A percentile compares a stretch with the other conserved stretches of the same genome.
Evolutionary conservation across 306 rosid genomes (phyloP).

Genomic region (Calophaca sinica): DNA sequence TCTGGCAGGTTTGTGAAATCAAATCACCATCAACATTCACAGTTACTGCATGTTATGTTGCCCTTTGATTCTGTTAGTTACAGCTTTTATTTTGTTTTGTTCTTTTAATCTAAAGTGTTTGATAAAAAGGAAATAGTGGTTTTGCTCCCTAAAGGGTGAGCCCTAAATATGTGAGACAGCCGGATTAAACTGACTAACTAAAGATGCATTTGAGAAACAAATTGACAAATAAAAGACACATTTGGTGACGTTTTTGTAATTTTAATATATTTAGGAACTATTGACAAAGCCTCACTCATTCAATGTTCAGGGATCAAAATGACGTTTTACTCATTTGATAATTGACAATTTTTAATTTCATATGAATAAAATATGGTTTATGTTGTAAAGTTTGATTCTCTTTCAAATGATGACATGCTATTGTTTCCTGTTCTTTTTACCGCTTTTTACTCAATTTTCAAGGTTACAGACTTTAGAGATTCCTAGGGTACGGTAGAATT

Average conservation of each 20-base stretch:
- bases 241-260: too few relatives aligned
- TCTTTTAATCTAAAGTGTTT: conserved; percentile 7
- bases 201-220: too few relatives aligned
- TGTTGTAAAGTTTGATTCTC: conserved; percentile 30
- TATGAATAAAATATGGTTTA: neutral
- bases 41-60: neutral
- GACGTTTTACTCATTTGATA: too few relatives aligned
- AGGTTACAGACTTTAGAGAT: conserved; percentile 43
- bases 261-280: too few relatives aligned
- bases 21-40: neutral
- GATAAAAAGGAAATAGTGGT: neutral
- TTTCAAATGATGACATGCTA: conserved; percentile 9
- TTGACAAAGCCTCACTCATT: too few relatives aligned
- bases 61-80: conserved; percentile 9
- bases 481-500: conserved; percentile 29
- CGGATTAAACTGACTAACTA: too few relatives aligned
- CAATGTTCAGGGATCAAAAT: too few relatives aligned
- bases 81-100: conserved; percentile 7
- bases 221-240: too few relatives aligned
- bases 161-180: too few relatives aligned
- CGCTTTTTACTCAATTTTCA: conserved; percentile 25
- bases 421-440: conserved; percentile 31
- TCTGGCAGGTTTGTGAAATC: conserved; percentile 69
- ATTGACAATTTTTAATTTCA: too few relatives aligned
- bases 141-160: too few relatives aligned